These are phyloP conservation scores for Paecilomyces dactylethromorphus DNA, from an alignment of 2,329 filamentous ascomycete genomes.

Conservation along the genomic window DNA sequence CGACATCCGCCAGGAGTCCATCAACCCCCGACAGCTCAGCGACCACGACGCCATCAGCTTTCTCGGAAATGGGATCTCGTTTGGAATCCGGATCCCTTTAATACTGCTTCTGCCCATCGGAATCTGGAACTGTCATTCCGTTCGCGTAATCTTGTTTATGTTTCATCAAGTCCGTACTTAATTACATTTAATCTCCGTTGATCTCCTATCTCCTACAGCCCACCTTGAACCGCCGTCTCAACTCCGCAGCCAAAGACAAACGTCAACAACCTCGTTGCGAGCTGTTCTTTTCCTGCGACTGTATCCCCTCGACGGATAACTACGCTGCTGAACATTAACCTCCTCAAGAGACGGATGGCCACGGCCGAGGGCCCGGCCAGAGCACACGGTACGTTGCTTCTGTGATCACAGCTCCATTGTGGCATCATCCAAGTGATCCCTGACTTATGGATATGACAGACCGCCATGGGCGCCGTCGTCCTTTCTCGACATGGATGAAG, in stretches of 20 bases:
- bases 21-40: neutral
- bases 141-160: neutral
- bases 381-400: slow-evolving; percentile 37
- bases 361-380: slow-evolving; percentile 33
- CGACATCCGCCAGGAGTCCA: neutral
- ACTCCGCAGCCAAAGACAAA: neutral
- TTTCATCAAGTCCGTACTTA: neutral
- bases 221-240: neutral
- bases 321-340: neutral
- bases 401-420: slow-evolving; percentile 1
- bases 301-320: neutral
- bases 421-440: slow-evolving; percentile 2
- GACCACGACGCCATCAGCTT: neutral
- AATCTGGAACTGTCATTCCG: neutral
- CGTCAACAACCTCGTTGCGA: neutral
- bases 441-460: slow-evolving; percentile 48
- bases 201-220: neutral
- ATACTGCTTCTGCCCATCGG: neutral
- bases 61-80: neutral
- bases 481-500: slow-evolving; percentile 91
- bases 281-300: neutral
- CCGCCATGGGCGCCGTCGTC: slow-evolving; percentile 67
- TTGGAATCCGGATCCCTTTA: neutral
- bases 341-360: slow-evolving; percentile 23
- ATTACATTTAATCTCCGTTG: neutral